Evolutionary conservation across 352 stramenopile species (phyloP), one percentile per base, ranked within the genome.

Genomic region (Globisporangium viniferum): DNA sequence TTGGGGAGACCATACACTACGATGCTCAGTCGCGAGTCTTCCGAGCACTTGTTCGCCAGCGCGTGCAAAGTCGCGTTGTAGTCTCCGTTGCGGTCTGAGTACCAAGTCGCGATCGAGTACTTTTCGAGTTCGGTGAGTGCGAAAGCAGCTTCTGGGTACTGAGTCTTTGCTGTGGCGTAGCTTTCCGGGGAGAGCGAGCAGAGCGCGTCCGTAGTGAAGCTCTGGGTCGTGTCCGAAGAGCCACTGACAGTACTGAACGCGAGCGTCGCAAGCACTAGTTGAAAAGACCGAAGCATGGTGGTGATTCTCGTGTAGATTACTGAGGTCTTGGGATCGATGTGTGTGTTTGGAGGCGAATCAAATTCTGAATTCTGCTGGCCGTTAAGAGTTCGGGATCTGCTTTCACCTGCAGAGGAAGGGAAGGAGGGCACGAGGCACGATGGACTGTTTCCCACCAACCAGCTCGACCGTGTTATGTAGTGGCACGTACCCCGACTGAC

Each of bases 1-100:
- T 90, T 84, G 10, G 82, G 81, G 18, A 92, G 64, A 7, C 82
- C 84, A 71, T 91, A 90, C 48, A 91, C 74, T 2, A 91, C 79
- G 41, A 90, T 56, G 62, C 66, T 88, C 31, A 89, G 67, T 3
- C 80, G 78, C 54, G 75, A 74, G 44, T 76, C 74, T 22, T 29
- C 22, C 1, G 49, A 18, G 49, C 22, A 56, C 22, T 24, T 27
- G 22, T 5, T 18, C n/a, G 22, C 8, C n/a, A 56, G 2, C 49
- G 5, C 8, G 5, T 10, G 10, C 49, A 56, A 14, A 3, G 49
- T 56, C 49, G n/a, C 20, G 20, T 14, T 24, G 22, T 33, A 56
- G 22, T 56, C 49, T 7, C n/a, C 22, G 49, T 56, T 56, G n/a
- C 22, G 49, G 22, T 56, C 49, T 5, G 49, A 56, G 22, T 56